These are phyloP conservation scores for Entomortierella beljakovae DNA, from an alignment of 192 early-diverging fungal species.

Conservation along the genomic window DNA sequence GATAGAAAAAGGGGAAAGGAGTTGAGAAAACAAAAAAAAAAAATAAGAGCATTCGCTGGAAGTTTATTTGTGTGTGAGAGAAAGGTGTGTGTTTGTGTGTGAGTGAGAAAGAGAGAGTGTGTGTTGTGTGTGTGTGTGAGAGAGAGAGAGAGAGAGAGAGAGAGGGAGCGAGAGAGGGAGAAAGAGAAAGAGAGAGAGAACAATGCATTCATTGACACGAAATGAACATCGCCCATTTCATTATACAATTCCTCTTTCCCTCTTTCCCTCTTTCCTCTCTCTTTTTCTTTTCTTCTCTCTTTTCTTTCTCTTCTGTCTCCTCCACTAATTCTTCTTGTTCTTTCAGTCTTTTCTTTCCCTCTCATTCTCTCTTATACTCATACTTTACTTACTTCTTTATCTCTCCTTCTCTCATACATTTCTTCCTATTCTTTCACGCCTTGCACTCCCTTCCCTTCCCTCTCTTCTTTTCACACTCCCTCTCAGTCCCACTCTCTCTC, in stretches of 20 bases:
- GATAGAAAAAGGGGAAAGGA: too few relatives aligned
- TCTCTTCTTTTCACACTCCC: slow-evolving; percentile 2
- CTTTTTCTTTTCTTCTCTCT: neutral
- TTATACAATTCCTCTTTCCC: neutral
- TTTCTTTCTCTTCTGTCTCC: neutral
- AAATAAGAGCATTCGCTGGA: too few relatives aligned
- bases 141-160: neutral
- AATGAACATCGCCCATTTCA: too few relatives aligned
- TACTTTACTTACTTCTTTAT: too few relatives aligned
- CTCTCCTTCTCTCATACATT: neutral
- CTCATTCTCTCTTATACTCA: neutral
- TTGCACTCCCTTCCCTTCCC: neutral
- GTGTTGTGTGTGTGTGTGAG: neutral
- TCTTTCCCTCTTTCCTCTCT: neutral
- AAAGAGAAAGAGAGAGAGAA: neutral
- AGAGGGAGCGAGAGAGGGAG: neutral
- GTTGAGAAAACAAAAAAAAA: too few relatives aligned
- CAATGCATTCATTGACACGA: neutral
- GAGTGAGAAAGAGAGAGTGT: neutral
- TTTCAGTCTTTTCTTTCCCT: neutral
- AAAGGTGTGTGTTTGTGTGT: neutral
- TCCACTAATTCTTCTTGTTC: neutral
- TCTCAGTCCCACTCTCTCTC: neutral
- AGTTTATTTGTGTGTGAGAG: neutral
- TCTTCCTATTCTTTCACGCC: neutral